These are phyloP conservation scores for Hericium coralloides DNA, from an alignment of 768 basidiomycete species.

Conservation along the genomic window DNA sequence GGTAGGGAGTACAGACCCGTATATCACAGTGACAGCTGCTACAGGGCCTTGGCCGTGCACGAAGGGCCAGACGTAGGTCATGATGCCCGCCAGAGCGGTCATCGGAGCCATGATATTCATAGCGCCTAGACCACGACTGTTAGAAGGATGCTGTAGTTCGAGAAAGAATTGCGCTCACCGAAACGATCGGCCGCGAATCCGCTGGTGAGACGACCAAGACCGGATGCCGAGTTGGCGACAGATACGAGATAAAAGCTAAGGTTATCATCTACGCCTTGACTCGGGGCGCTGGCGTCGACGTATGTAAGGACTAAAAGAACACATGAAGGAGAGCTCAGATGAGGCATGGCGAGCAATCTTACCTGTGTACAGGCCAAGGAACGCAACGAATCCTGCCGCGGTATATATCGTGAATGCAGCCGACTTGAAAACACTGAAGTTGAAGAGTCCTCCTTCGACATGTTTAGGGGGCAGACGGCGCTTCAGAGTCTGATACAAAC, in stretches of 20 bases:
- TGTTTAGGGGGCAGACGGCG: conserved; percentile 48
- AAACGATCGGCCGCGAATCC: conserved; percentile 47
- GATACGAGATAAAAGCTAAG: conserved; percentile 60
- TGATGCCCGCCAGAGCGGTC: conserved; percentile 41
- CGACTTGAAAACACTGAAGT: conserved; percentile 46
- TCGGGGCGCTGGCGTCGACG: conserved; percentile 47
- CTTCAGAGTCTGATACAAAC: conserved; percentile 15
- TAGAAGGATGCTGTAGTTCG: not conserved
- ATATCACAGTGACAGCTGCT: conserved; percentile 47
- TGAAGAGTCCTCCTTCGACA: conserved; percentile 48
- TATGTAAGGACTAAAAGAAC: conserved; percentile 50
- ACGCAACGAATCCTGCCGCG: conserved; percentile 42
- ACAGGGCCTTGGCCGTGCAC: conserved; percentile 33
- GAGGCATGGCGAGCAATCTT: not conserved
- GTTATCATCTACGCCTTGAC: conserved; percentile 36
- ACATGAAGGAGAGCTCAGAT: not conserved
- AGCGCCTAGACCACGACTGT: conserved; percentile 33
- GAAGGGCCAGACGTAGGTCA: conserved; percentile 70
- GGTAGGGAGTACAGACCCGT: conserved; percentile 41
- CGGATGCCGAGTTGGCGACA: conserved; percentile 58
- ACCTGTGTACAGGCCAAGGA: conserved; percentile 57
- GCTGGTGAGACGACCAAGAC: conserved; percentile 48
- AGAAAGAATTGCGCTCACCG: conserved; percentile 26
- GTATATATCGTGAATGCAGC: conserved; percentile 50
- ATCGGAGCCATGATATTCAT: conserved; percentile 65